A percentile compares a stretch with the other conserved stretches of the same genome.
These are phyloP conservation scores for Talaromyces borbonicus DNA, from an alignment of 495 filamentous ascomycete genomes.

Conservation along the genomic window DNA sequence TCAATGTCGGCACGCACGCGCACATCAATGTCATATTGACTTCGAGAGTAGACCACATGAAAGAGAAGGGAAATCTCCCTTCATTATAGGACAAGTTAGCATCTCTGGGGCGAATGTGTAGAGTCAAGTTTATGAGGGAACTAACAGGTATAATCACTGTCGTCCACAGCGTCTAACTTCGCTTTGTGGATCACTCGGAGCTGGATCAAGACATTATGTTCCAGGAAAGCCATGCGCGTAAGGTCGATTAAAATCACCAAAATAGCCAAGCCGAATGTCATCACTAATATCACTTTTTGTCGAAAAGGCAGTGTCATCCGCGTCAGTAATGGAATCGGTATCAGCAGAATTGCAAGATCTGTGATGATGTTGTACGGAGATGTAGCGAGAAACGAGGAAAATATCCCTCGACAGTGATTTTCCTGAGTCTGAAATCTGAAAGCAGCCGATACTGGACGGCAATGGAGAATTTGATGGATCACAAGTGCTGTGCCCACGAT, in stretches of 20 bases:
- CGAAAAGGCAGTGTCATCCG: constrained; percentile 70
- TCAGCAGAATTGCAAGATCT: constrained; percentile 67
- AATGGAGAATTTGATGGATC: constrained; percentile 82
- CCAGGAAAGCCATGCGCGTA: constrained; percentile 77
- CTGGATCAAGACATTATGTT: constrained; percentile 49
- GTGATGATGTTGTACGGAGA: constrained; percentile 77
- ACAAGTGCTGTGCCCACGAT: constrained; percentile 67
- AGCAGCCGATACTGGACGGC: constrained; percentile 55
- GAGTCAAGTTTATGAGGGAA: not conserved
- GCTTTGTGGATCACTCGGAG: not conserved
- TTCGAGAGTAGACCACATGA: constrained; percentile 89
- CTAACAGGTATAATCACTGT: constrained; percentile 47
- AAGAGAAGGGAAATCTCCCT: constrained; percentile 43
- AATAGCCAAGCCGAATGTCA: constrained; percentile 73
- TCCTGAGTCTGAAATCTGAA: constrained; percentile 38
- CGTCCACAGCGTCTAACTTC: not conserved
- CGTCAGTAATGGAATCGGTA: constrained; percentile 79
- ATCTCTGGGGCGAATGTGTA: not conserved
- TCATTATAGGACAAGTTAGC: not conserved
- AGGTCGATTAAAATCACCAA: constrained; percentile 85
- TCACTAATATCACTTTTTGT: constrained; percentile 75
- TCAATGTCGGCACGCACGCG: constrained; percentile 85
- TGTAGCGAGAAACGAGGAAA: constrained; percentile 74
- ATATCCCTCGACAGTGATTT: constrained; percentile 56
- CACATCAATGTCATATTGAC: constrained; percentile 84